Evolutionary conservation across 2,329 filamentous ascomycete genomes (phyloP).

Genomic region (Sclerotinia subarctica): DNA sequence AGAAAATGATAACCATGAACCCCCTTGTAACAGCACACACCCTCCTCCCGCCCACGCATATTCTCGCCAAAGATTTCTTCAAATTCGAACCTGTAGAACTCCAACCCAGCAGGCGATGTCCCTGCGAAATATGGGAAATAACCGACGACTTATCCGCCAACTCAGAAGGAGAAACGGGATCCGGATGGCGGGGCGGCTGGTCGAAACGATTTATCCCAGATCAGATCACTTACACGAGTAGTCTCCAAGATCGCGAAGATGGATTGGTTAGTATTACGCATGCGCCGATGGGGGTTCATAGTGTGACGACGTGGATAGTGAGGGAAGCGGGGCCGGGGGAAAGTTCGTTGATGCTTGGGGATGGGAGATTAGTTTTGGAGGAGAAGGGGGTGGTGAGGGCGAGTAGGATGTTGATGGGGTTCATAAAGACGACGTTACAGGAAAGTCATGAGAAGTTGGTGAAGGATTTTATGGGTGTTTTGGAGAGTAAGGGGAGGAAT

Average conservation of each 20-base stretch:
- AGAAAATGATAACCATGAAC: constrained; percentile 81
- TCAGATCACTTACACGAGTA: constrained; percentile 31
- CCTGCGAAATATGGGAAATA: constrained; percentile 31
- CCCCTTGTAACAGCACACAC: constrained; percentile 72
- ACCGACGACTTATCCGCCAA: constrained; percentile 40
- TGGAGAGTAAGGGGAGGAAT: constrained; percentile 37
- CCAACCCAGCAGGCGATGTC: constrained; percentile 47
- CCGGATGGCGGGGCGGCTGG: constrained; percentile 76
- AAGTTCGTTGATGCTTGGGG: constrained; percentile 43
- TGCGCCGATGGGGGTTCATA: constrained; percentile 40
- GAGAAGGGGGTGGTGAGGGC: constrained; percentile 80
- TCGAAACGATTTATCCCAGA: constrained; percentile 33
- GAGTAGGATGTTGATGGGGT: constrained; percentile 68
- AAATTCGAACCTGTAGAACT: constrained; percentile 53
- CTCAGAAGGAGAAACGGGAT: constrained; percentile 55
- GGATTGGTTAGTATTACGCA: constrained; percentile 35
- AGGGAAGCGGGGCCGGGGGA: constrained; percentile 58
- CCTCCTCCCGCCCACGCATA: constrained; percentile 52
- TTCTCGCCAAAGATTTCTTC: constrained; percentile 26
- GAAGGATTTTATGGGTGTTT: constrained; percentile 53
- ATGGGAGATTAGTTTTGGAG: constrained; percentile 71
- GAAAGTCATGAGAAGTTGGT: constrained; percentile 70
- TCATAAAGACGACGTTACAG: constrained; percentile 78
- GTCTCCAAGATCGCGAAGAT: constrained; percentile 27
- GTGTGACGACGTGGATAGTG: constrained; percentile 64